Evolutionary conservation across 305 asterid genomes (phyloP), one percentile per base, ranked within the genome.

Genomic region (Fraxinus dipetala): DNA sequence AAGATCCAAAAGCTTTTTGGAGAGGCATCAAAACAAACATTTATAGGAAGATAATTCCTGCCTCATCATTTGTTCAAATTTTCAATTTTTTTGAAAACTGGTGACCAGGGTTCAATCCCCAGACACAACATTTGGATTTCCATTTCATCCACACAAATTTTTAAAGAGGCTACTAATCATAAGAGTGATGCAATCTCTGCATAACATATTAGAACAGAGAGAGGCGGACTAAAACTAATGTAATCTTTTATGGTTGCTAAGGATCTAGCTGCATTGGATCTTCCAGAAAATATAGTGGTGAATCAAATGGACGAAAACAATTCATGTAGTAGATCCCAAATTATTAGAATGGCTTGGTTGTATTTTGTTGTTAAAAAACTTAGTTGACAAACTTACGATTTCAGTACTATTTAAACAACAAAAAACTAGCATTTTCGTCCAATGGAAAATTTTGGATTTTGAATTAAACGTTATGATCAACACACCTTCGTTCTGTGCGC

Each of bases 401-500:
- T 22, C 36, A 67, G 51, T 34, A 22, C 6, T 63, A 78, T 11
- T 20, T 65, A 78, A 65, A 63, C 43, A 69, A 79, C 54, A 67
- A 79, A 36, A 51, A 14, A 34, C 63, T 72, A 61, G 32, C 73
- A 65, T 11, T 18, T 4, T 28, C 26, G 7, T 65, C 73, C 18
- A 65, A 11, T 65, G 79, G 36, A 5, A 35, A 10, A 72, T 26
- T 22, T 67, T 45, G 56, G 79, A 35, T 45, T 48, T 59, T 43
- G 43, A 63, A 77, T 76, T n/a, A 48, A 24, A 16, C 43, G 77
- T 74, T 31, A 65, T 30, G 78, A 86, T 35, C 31, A 84, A 28
- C 85, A 38, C 31, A 94, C 98, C 98, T 96, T 96, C 2, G 99
- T 83, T 89, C 94, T 93, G 86, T 96, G 99, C 79, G 88, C 98